phyloP scores from a whole-genome alignment of 345 rosid species.

The Mangifera indica region DNA sequence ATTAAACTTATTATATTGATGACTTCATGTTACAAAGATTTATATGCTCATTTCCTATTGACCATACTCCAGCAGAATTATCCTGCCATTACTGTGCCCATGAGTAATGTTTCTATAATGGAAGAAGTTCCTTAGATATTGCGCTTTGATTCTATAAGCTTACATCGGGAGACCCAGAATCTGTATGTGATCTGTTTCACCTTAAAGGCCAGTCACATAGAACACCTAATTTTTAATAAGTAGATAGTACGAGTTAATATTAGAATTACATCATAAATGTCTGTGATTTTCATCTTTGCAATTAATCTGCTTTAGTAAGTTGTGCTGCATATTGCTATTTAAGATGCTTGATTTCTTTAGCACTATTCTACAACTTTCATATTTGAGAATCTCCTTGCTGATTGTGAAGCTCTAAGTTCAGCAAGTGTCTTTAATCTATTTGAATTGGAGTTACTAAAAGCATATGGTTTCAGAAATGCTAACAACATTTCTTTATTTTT shows the following conservation, averaged over 20 bases:
- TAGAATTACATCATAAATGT: background rate
- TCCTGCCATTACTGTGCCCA: background rate
- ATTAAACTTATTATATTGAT: background rate
- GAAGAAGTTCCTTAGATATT: background rate
- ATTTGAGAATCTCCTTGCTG: slow-evolving; percentile 3
- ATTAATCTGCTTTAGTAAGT: background rate
- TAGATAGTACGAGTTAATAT: background rate
- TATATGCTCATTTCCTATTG: background rate
- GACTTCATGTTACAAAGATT: background rate
- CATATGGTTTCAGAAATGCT: background rate
- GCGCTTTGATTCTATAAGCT: background rate
- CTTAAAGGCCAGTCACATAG: background rate
- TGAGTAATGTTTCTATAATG: background rate
- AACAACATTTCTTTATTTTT: slow-evolving; percentile 4
- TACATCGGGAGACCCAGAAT: background rate
- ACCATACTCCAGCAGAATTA: background rate
- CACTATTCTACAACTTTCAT: background rate
- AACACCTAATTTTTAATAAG: background rate
- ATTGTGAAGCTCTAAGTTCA: background rate
- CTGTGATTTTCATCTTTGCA: background rate
- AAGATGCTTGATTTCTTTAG: background rate
- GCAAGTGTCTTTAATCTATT: background rate
- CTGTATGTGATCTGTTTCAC: background rate
- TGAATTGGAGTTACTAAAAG: background rate
- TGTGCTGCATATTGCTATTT: background rate